Percentiles rank a stretch among this genome's conserved stretches.
Evolutionary conservation across 139 green algal species (phyloP).

Genomic region (Coelastrella sp.): DNA sequence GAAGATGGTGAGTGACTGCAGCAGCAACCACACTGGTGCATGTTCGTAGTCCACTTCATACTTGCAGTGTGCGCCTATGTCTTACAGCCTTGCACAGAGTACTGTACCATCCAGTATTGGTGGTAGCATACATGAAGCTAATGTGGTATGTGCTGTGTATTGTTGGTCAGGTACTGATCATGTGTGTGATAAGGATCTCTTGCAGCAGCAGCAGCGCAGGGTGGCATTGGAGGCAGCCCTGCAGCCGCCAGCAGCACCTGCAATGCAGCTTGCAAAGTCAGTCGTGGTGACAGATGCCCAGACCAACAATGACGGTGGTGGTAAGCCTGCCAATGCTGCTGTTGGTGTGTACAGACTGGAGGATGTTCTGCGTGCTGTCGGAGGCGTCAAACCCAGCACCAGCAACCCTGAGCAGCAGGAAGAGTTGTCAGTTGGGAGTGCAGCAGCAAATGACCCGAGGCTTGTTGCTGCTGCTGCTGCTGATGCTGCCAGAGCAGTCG

Average conservation of each 20-base stretch:
- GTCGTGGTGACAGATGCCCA: not conserved
- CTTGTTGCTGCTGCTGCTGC: not conserved
- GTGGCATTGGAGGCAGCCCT: not conserved
- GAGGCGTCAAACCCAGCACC: not conserved
- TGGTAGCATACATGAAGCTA: not conserved
- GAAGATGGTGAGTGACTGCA: not conserved
- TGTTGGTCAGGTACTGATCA: not conserved
- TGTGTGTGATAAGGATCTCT: not conserved
- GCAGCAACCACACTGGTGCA: not conserved
- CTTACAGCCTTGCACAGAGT: too few species aligned
- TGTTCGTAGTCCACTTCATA: not conserved
- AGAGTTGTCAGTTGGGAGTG: not conserved
- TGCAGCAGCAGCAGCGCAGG: constrained; percentile 16
- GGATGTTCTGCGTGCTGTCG: not conserved
- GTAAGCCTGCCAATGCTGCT: not conserved
- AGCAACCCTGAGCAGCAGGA: not conserved
- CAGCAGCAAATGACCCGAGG: too few species aligned
- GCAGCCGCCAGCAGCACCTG: not conserved
- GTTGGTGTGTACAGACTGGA: not conserved
- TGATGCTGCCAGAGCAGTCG: not conserved
- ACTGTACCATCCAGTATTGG: not conserved
- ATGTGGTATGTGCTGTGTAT: not conserved
- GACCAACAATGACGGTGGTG: not conserved
- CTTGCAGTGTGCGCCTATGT: too few species aligned
- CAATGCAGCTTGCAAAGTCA: constrained; percentile 9